Evolutionary conservation across 768 basidiomycete species (phyloP), one percentile per base, ranked within the genome.

Genomic region (Suillus subalutaceus): DNA sequence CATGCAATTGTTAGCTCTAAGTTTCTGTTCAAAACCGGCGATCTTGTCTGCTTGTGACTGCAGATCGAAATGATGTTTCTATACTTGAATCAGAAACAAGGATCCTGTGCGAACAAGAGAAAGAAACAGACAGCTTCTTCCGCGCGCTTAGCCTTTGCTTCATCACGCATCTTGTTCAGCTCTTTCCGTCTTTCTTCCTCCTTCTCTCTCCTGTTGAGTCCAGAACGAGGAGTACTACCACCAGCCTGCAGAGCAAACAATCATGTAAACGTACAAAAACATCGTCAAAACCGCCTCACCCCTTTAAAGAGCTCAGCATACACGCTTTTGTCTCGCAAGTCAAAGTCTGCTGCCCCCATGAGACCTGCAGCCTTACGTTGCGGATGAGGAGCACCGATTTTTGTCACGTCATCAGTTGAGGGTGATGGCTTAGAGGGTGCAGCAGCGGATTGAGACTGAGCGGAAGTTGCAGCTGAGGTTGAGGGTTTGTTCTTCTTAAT

Each of bases 141-240:
- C 23, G 78, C 77, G 12, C 88, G 83, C 68, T 84, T 89, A 1
- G 83, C 83, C 68, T 83, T 82, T 20, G 88, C 88, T 46, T 91
- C 91, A 46, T 92, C 88, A 64, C 89, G 83, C 88, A 90, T 85
- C 72, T 80, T 85, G 71, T 88, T 82, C 70, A 92, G 71, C 65
- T 93, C 89, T 69, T 83, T 88, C 65, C 85, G 81, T 58, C 89
- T 81, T 72, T 91, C 90, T 68, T 91, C 90, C n/a, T 90, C 86
- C 53, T 81, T 82, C 66, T 76, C 67, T 63, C 63, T 64, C 56
- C 84, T 72, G 62, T 78, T 85, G 65, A 82, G 70, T 26, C 83
- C 83, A 37, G 84, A 82, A 18, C 75, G 79, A 12, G 84, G 79
- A 44, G 82, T 80, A 65, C 68, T 81, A 61, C 81, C 82, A 20